These are phyloP conservation scores for Ganoderma sp. DNA, from an alignment of 1,284 basidiomycete genomes.

Conservation along the genomic window DNA sequence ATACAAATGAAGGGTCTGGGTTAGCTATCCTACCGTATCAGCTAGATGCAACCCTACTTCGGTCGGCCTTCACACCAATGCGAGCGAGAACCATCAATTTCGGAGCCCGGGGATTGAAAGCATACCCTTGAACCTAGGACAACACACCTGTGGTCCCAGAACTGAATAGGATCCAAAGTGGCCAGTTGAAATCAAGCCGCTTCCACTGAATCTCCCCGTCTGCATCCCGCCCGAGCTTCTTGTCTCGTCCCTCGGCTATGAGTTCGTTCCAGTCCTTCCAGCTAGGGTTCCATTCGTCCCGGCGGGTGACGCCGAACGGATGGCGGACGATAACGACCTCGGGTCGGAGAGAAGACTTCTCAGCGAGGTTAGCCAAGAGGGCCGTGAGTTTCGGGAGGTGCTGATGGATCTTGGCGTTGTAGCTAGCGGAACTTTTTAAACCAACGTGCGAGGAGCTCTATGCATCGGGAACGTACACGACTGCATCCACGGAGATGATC, in stretches of 20 bases:
- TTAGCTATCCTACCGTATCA: conserved; percentile 23
- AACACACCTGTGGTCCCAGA: conserved; percentile 79
- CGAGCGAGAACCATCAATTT: background rate
- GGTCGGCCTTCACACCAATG: conserved; percentile 48
- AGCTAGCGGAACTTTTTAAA: conserved; percentile 46
- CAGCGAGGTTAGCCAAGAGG: conserved; percentile 58
- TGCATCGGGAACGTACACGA: conserved; percentile 54
- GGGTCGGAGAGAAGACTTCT: conserved; percentile 46
- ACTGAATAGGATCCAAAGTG: conserved; percentile 89
- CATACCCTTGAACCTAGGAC: conserved; percentile 12
- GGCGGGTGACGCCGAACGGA: conserved; percentile 45
- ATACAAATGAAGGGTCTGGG: conserved; percentile 2
- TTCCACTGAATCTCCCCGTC: conserved; percentile 64
- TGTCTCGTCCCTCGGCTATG: conserved; percentile 50
- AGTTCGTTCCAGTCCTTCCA: conserved; percentile 69
- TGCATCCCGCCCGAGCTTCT: conserved; percentile 52
- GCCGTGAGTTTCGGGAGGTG: conserved; percentile 70
- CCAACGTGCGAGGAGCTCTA: conserved; percentile 3
- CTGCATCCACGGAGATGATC: conserved; percentile 75
- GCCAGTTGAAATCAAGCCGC: conserved; percentile 76
- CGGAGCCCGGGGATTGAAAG: conserved; percentile 21
- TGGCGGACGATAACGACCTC: conserved; percentile 66
- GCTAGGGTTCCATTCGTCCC: conserved; percentile 47
- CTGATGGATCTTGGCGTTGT: conserved; percentile 73
- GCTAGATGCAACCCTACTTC: conserved; percentile 50